Conservation (phyloP, 768 basidiomycete species). For the Paxillus involutus region DNA sequence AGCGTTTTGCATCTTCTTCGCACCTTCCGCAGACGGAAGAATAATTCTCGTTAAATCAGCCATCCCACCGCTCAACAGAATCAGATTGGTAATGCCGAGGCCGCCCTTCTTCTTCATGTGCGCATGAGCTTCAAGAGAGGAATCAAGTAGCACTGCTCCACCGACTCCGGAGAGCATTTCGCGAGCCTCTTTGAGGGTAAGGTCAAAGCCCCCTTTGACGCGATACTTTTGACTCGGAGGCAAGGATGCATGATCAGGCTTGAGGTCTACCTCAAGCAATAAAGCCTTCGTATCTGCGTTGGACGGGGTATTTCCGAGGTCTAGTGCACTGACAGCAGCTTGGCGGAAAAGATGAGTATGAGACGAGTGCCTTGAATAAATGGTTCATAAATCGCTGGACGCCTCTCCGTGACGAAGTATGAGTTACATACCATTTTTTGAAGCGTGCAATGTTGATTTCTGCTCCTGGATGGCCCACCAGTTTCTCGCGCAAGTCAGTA, state of each 20-base stretch:
- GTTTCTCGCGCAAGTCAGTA: background rate
- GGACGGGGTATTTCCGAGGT: constrained; percentile 5
- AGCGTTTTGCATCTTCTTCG: background rate
- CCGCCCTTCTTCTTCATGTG: constrained; percentile 27
- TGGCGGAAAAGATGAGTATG: constrained; percentile 22
- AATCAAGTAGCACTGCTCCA: constrained; percentile 2
- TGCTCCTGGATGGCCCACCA: background rate
- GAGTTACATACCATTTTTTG: constrained; percentile 23
- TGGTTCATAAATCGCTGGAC: background rate
- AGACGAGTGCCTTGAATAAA: constrained; percentile 21
- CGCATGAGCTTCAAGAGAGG: background rate
- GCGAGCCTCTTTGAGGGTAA: constrained; percentile 21
- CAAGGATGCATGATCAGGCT: background rate
- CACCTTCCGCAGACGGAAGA: constrained; percentile 17
- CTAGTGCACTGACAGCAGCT: constrained; percentile 27
- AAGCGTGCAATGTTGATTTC: constrained; percentile 8
- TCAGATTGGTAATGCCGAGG: constrained; percentile 21
- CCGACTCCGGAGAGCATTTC: constrained; percentile 15
- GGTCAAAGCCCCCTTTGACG: constrained; percentile 12
- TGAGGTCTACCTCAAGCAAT: constrained; percentile 23
- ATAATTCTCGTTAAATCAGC: constrained; percentile 25
- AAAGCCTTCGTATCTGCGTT: background rate
- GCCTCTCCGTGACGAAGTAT: background rate
- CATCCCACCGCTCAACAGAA: constrained; percentile 8
- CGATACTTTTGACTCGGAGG: background rate